These are phyloP conservation scores for Penicillium sp. DNA, from an alignment of 2,329 filamentous ascomycete genomes.

Conservation along the genomic window DNA sequence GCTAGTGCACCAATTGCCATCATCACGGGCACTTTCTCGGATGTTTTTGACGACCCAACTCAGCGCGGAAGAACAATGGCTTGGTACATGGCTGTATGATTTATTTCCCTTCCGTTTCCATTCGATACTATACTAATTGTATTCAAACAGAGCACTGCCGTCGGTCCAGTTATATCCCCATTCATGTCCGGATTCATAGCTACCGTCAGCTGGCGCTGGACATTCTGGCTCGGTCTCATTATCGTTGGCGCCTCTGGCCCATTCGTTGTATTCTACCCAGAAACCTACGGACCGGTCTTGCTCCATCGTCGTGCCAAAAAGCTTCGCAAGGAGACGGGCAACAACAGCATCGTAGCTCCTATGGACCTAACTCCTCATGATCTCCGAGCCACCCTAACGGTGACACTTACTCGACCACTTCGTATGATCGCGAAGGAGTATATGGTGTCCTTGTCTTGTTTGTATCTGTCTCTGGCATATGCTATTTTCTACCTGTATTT, in stretches of 20 bases:
- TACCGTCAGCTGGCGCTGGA: slow-evolving; percentile 44
- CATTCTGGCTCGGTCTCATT: slow-evolving; percentile 62
- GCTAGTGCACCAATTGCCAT: slow-evolving; percentile 44
- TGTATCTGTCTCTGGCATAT: slow-evolving; percentile 69
- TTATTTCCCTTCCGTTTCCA: neutral
- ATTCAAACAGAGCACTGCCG: slow-evolving; percentile 29
- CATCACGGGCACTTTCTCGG: slow-evolving; percentile 45
- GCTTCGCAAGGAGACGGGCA: slow-evolving; percentile 56
- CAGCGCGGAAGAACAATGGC: slow-evolving; percentile 39
- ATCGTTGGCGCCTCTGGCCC: slow-evolving; percentile 58
- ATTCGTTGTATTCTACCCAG: slow-evolving; percentile 59
- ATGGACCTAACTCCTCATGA: slow-evolving; percentile 60
- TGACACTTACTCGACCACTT: slow-evolving; percentile 66
- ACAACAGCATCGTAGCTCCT: slow-evolving; percentile 53
- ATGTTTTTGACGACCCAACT: slow-evolving; percentile 45
- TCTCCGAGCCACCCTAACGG: slow-evolving; percentile 43
- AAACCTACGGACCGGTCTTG: slow-evolving; percentile 60
- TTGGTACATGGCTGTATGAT: slow-evolving; percentile 40
- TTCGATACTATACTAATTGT: neutral
- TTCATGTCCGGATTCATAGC: slow-evolving; percentile 45
- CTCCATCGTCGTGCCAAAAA: slow-evolving; percentile 55
- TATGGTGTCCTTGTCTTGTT: slow-evolving; percentile 65
- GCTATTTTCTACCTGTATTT: slow-evolving; percentile 70
- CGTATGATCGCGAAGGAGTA: slow-evolving; percentile 69
- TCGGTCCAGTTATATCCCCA: slow-evolving; percentile 43